Percentiles rank a stretch among this genome's conserved stretches.
phyloP scores from a whole-genome alignment of 768 basidiomycete genomes.

The Auricularia heimuer region DNA sequence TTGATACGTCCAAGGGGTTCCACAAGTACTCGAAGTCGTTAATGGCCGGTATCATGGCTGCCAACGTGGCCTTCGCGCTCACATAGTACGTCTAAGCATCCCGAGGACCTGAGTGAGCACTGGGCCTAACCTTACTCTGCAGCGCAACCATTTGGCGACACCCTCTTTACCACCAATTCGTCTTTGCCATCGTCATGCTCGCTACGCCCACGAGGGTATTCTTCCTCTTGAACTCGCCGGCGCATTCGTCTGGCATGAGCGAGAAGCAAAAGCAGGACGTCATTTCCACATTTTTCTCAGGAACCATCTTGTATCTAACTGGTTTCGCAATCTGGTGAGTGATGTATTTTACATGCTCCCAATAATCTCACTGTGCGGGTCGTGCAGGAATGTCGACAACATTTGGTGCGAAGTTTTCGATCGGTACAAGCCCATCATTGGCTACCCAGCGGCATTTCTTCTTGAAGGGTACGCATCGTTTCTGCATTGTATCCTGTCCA shows the following conservation, averaged over 20 bases:
- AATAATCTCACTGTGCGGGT: not conserved
- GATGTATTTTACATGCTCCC: not conserved
- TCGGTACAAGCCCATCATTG: slow-evolving; percentile 41
- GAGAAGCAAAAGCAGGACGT: slow-evolving; percentile 32
- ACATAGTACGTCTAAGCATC: slow-evolving; percentile 50
- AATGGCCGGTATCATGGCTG: slow-evolving; percentile 26
- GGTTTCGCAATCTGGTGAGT: slow-evolving; percentile 49
- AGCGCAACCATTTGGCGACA: slow-evolving; percentile 55
- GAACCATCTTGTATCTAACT: slow-evolving; percentile 44
- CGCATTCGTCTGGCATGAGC: slow-evolving; percentile 23
- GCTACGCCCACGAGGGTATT: slow-evolving; percentile 36
- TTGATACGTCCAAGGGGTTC: slow-evolving; percentile 35
- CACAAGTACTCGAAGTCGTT: slow-evolving; percentile 26
- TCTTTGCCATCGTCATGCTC: slow-evolving; percentile 55
- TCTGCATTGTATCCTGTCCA: not conserved
- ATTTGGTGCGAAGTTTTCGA: slow-evolving; percentile 56
- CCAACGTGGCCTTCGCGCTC: slow-evolving; percentile 56
- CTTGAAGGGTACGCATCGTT: slow-evolving; percentile 38
- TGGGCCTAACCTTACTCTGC: not conserved
- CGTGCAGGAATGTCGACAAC: slow-evolving; percentile 62
- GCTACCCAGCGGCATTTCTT: slow-evolving; percentile 59
- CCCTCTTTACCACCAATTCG: slow-evolving; percentile 69
- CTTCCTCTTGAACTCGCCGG: slow-evolving; percentile 32
- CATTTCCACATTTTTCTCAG: slow-evolving; percentile 38
- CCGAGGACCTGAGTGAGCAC: not conserved